Evolutionary conservation across 2,329 filamentous ascomycete species (phyloP), one percentile per base, ranked within the genome.

Genomic region (Simplicillium aogashimaense): DNA sequence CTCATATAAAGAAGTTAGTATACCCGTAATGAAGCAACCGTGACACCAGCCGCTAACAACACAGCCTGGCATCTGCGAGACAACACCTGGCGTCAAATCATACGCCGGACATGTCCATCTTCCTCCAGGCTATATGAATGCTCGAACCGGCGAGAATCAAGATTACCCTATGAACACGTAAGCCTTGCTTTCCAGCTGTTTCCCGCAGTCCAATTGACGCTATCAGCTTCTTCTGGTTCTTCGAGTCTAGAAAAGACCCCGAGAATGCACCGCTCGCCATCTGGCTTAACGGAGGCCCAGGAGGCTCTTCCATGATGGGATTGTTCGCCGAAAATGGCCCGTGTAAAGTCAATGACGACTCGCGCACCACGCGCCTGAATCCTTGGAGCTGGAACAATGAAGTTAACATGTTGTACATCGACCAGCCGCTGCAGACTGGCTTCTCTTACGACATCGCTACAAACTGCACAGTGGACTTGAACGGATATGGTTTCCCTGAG

Each of bases 391-490:
- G 78, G 78, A 78, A 82, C 54, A 66, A 58, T 16, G 55, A 59
- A 39, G 63, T 64, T 43, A 69, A 68, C 46, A 63, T 69, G 61
- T 61, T 78, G 7, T 78, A 72, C 54, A 67, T 78, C 38, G 69
- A 73, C 51, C 65, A 72, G 70, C 79, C 79, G 8, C 77, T 78
- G 40, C 79, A 85, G 54, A 74, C 84, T 29, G 75, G 76, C 31
- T 78, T 83, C 48, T 83, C 78, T 1, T 78, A 74, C 53, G 84
- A 86, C 52, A 67, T 66, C 15, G 59, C 69, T 12, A 76, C 72
- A 12, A 83, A 86, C 51, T 71, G 72, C 20, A 77, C 78, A 4
- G 54, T 78, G 35, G 63, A 74, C 41, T 54, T 72, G 29, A 47
- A 56, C 2, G 66, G 73, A 46, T 74, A 64, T 64, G 56, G 58